Conservation (phyloP, 1,139 yeast species). For the Hemisphaericaspora xylanilytica region DNA sequence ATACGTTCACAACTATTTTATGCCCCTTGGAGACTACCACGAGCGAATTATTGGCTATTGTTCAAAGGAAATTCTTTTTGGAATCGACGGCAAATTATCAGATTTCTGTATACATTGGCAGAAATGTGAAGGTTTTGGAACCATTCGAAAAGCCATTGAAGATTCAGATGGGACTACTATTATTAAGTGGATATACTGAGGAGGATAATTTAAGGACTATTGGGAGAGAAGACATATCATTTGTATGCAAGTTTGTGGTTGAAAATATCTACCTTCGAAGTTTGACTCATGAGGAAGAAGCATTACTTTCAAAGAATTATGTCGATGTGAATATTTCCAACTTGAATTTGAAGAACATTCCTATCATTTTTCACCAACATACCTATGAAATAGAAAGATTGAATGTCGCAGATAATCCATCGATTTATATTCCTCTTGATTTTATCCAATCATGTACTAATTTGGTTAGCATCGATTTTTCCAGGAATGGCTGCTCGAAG, state of each 20-base stretch:
- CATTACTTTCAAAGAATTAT: slow-evolving; percentile 59
- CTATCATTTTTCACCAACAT: slow-evolving; percentile 76
- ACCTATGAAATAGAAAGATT: slow-evolving; percentile 79
- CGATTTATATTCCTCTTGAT: slow-evolving; percentile 78
- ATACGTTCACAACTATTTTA: slow-evolving; percentile 76
- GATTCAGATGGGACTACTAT: slow-evolving; percentile 70
- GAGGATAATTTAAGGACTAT: slow-evolving; percentile 72
- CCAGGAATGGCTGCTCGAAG: slow-evolving; percentile 68
- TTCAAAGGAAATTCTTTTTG: slow-evolving; percentile 75
- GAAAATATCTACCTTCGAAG: slow-evolving; percentile 70
- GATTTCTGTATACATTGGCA: slow-evolving; percentile 77
- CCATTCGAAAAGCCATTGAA: slow-evolving; percentile 74
- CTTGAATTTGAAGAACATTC: slow-evolving; percentile 78
- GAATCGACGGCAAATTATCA: slow-evolving; percentile 71
- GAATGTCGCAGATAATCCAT: slow-evolving; percentile 85
- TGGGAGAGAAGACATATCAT: slow-evolving; percentile 86
- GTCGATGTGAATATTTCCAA: slow-evolving; percentile 74
- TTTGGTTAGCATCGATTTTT: slow-evolving; percentile 63
- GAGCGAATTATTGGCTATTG: slow-evolving; percentile 63
- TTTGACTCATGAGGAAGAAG: slow-evolving; percentile 66
- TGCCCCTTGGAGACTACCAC: slow-evolving; percentile 78
- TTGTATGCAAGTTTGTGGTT: slow-evolving; percentile 79
- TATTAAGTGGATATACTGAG: slow-evolving; percentile 77
- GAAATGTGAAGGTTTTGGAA: slow-evolving; percentile 69
- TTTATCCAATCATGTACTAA: slow-evolving; percentile 82